Percentiles rank a stretch among this genome's conserved stretches.
Evolutionary conservation across 371 early-diverging fungal species (phyloP).

Genomic region (Mucor irregularis): DNA sequence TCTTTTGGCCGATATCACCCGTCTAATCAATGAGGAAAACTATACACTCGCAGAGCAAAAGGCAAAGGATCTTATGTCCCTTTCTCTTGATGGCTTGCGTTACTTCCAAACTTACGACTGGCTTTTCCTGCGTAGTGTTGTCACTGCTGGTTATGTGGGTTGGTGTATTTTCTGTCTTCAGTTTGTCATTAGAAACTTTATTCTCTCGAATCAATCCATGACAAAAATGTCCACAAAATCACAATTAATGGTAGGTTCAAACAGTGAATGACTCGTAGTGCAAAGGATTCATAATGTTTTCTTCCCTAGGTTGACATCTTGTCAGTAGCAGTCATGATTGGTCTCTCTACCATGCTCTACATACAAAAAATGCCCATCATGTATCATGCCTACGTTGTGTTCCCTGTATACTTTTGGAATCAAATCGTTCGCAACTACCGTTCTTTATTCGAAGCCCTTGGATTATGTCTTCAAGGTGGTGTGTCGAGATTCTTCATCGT

Average conservation of each 20-base stretch:
- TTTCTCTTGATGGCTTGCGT: slow-evolving; percentile 82
- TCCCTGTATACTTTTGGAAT: slow-evolving; percentile 88
- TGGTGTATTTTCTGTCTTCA: slow-evolving; percentile 87
- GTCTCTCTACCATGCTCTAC: slow-evolving; percentile 54
- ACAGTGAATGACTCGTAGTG: background rate
- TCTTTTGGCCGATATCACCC: slow-evolving; percentile 58
- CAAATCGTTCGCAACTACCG: slow-evolving; percentile 50
- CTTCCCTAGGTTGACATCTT: slow-evolving; percentile 42
- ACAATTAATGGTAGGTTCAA: slow-evolving; percentile 3
- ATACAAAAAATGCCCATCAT: slow-evolving; percentile 76
- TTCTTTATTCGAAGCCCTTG: slow-evolving; percentile 25
- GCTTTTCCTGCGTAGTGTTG: slow-evolving; percentile 83
- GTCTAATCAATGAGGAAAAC: slow-evolving; percentile 56
- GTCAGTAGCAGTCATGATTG: slow-evolving; percentile 37
- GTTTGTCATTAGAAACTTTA: slow-evolving; percentile 64
- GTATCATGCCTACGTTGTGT: slow-evolving; percentile 85
- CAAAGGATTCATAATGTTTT: too few species aligned
- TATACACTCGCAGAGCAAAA: slow-evolving; percentile 66
- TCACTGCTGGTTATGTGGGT: slow-evolving; percentile 89
- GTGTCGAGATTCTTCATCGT: slow-evolving; percentile 10
- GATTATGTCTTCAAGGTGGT: slow-evolving; percentile 20
- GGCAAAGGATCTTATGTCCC: slow-evolving; percentile 60
- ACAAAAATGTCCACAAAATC: slow-evolving; percentile 1
- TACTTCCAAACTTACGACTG: slow-evolving; percentile 97
- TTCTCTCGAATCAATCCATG: slow-evolving; percentile 2